Conservation (phyloP, 2,329 filamentous ascomycete species). For the Truncatella angustata region DNA sequence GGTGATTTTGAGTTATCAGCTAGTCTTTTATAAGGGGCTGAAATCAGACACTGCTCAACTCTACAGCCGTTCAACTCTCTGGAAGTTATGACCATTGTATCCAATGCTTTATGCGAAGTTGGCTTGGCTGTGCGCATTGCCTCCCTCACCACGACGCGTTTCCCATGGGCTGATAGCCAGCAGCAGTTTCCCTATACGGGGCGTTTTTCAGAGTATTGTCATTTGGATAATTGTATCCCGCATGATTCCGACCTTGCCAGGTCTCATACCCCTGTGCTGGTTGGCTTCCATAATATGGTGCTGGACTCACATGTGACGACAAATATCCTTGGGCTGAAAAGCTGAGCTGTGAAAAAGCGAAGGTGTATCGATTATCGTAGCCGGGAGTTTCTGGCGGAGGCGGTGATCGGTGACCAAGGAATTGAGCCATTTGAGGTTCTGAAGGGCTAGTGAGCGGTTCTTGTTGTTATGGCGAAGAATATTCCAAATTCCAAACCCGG, state of each 20-base stretch:
- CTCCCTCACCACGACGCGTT: no score
- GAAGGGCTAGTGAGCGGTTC: no score
- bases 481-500: conserved; percentile 13
- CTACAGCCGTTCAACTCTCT: no score
- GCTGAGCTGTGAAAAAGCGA: not conserved
- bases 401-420: not conserved
- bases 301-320: not conserved
- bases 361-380: conserved; percentile 3
- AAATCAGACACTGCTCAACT: no score
- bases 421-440: not conserved
- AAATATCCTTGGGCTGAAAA: not conserved
- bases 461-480: conserved; percentile 9
- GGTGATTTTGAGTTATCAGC: no score
- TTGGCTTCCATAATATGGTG: not conserved
- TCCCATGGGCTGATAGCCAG: no score
- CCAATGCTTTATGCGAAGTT: no score
- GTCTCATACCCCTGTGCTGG: not conserved
- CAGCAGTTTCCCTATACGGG: no score
- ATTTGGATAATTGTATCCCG: not conserved
- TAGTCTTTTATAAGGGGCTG: no score
- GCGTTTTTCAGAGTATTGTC: not conserved
- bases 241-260: not conserved
- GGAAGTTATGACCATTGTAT: no score
- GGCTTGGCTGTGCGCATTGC: no score
- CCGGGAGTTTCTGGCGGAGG: not conserved